Conservation (phyloP, 108 stramenopile genomes). For the Cylindrotheca closterium region DNA sequence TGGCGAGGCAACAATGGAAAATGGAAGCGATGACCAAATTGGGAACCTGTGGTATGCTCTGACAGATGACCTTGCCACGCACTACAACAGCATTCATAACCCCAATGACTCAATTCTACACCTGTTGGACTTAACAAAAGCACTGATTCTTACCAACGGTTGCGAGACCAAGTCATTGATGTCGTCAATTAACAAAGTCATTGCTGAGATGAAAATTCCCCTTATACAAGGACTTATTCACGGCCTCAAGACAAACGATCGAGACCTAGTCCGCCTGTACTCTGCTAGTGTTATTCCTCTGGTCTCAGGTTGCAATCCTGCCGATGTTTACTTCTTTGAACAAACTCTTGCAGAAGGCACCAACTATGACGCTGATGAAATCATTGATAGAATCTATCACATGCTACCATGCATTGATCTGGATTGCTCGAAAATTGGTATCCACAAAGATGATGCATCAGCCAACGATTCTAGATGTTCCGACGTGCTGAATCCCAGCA, state of each 20-base stretch:
- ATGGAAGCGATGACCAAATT: conserved; percentile 33
- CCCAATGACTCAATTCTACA: conserved; percentile 53
- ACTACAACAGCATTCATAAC: conserved; percentile 37
- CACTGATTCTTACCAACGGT: conserved; percentile 51
- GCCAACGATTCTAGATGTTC: not conserved
- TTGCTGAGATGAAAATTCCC: conserved; percentile 60
- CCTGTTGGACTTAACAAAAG: conserved; percentile 67
- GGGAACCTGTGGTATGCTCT: conserved; percentile 70
- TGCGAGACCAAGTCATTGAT: conserved; percentile 39
- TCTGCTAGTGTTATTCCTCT: conserved; percentile 56
- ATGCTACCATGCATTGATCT: conserved; percentile 67
- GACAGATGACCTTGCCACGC: conserved; percentile 37
- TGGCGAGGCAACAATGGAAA: conserved; percentile 62
- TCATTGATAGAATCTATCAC: conserved; percentile 43
- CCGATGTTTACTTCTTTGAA: conserved; percentile 41
- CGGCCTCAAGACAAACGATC: conserved; percentile 39
- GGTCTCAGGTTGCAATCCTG: conserved; percentile 47
- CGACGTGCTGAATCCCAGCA: not conserved
- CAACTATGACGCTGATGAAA: conserved; percentile 26
- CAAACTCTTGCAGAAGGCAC: conserved; percentile 32
- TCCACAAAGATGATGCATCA: conserved; percentile 18
- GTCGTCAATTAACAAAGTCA: conserved; percentile 43
- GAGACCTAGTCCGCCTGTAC: conserved; percentile 49
- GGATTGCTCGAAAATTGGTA: conserved; percentile 61
- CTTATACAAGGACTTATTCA: conserved; percentile 57